phyloP scores from a whole-genome alignment of 805 yeast species.

The Hanseniaspora mollemarum region DNA sequence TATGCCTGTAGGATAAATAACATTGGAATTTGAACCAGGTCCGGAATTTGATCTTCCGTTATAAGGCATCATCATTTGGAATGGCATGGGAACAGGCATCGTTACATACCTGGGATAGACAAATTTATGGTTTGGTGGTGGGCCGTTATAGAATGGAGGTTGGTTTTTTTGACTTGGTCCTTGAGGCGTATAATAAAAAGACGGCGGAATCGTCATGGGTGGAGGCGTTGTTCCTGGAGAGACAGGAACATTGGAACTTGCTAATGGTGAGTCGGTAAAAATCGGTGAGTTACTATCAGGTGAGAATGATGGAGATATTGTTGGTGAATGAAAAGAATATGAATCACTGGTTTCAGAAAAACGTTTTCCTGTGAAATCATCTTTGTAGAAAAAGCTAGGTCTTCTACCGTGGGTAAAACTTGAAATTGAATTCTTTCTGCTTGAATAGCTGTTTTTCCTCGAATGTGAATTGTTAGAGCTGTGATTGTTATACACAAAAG shows the following conservation, averaged over 20 bases:
- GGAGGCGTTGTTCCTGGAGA: not conserved
- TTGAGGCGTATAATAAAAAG: not conserved
- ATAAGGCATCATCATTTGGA: not conserved
- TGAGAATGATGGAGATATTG: not conserved
- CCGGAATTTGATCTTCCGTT: not conserved
- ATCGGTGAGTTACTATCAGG: slow-evolving; percentile 2
- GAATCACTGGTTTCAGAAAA: not conserved
- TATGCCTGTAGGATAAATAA: no score
- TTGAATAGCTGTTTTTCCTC: not conserved
- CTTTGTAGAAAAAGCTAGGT: not conserved
- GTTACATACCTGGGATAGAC: not conserved
- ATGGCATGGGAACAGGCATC: not conserved
- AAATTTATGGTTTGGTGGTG: not conserved
- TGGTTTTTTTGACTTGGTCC: no score
- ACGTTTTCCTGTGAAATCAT: not conserved
- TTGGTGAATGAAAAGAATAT: not conserved
- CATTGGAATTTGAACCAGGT: no score
- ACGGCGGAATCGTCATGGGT: not conserved
- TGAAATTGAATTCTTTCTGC: not conserved
- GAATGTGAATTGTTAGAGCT: not conserved
- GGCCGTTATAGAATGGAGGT: not conserved
- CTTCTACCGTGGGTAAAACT: not conserved
- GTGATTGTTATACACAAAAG: not conserved
- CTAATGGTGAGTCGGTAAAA: not conserved
- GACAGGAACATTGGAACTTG: not conserved